phyloP scores from a whole-genome alignment of 75 land plant genomes.

The Selaginella moellendorffii region DNA sequence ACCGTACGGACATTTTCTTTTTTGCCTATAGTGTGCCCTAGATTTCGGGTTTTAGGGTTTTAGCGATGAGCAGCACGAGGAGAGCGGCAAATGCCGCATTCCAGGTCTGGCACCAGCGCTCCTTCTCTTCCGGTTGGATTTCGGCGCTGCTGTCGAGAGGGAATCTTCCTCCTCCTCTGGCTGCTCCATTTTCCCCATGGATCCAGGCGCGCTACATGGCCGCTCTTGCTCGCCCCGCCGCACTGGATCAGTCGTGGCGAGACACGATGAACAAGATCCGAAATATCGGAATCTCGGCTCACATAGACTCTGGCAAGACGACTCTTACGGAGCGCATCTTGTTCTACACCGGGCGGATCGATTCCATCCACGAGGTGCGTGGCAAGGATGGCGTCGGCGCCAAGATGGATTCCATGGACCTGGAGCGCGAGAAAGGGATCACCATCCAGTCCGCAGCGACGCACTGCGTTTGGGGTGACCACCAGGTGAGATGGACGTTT shows the following conservation, averaged over 20 bases:
- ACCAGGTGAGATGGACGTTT: conserved; percentile 79
- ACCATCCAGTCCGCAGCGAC: conserved; percentile 99
- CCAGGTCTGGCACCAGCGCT: background rate
- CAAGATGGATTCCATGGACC: conserved; percentile 99
- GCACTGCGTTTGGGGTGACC: conserved; percentile 80
- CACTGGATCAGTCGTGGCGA: conserved; percentile 41
- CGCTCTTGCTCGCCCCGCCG: background rate
- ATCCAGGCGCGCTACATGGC: background rate
- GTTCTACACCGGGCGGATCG: conserved; percentile 85
- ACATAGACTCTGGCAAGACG: conserved; percentile 97
- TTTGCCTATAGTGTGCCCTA: too few relatives aligned
- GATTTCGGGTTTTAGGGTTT: background rate
- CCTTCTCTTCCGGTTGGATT: background rate
- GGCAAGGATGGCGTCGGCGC: conserved; percentile 97
- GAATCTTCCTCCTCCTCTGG: background rate
- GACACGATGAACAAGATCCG: conserved; percentile 66
- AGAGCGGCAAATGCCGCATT: background rate
- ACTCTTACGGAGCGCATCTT: conserved; percentile 83
- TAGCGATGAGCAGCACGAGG: background rate
- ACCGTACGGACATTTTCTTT: too few relatives aligned
- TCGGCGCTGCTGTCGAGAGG: background rate
- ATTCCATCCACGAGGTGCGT: conserved; percentile 93
- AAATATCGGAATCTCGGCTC: conserved; percentile 97
- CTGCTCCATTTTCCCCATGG: background rate
- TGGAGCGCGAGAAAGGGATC: conserved; percentile 96